Conservation (phyloP, 2,329 filamentous ascomycete genomes). For the Ceratocystis destructans region DNA sequence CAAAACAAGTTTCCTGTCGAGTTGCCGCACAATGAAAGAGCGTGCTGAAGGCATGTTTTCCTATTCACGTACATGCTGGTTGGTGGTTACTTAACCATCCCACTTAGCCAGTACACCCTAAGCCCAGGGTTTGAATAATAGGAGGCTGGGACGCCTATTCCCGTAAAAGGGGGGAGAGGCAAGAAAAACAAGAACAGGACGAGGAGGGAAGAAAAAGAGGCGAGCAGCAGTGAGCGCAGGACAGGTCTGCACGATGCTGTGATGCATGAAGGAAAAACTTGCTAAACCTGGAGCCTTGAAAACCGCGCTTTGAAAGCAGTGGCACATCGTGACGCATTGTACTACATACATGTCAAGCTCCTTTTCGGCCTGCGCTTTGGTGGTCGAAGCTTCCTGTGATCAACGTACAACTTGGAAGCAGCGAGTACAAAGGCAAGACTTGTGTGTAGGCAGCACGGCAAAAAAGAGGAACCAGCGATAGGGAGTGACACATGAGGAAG, state of each 20-base stretch:
- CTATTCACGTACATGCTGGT: too few relatives aligned
- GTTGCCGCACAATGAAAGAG: neutral
- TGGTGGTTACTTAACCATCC: too few relatives aligned
- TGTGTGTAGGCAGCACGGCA: neutral
- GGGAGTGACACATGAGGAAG: neutral
- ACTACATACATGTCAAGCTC: slow-evolving; percentile 5
- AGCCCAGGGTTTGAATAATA: neutral
- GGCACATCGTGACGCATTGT: neutral
- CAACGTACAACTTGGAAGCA: too few relatives aligned
- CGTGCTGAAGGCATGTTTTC: neutral
- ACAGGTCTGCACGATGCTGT: neutral
- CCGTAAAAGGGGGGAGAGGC: neutral
- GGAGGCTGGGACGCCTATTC: neutral
- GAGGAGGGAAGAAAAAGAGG: neutral
- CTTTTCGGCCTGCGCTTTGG: neutral
- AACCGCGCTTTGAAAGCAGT: neutral
- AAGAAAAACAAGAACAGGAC: neutral
- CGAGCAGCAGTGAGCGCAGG: too few relatives aligned
- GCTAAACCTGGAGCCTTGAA: neutral
- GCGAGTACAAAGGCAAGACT: too few relatives aligned
- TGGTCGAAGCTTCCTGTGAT: neutral
- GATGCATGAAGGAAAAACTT: neutral
- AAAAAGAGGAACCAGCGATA: neutral
- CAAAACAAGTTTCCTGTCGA: neutral
- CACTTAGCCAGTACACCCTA: neutral